These are phyloP conservation scores for Penicillium parvum DNA, from an alignment of 495 filamentous ascomycete genomes.

Conservation along the genomic window DNA sequence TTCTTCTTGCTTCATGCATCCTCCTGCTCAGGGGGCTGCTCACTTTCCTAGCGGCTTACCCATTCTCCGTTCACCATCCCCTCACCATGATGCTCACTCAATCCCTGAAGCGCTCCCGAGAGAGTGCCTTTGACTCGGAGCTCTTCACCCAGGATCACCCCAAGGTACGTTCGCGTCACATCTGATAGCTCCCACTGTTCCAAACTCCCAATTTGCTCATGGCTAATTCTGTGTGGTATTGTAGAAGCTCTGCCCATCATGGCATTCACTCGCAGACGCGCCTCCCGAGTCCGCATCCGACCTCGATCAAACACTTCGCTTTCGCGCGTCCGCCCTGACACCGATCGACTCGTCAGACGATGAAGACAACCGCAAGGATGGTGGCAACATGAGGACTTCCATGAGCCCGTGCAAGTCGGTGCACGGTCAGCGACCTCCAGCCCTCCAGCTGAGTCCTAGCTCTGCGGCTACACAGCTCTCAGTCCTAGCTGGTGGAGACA, in stretches of 20 bases:
- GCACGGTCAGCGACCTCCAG: neutral
- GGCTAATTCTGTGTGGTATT: neutral
- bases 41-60: too few species aligned
- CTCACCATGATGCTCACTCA: conserved; percentile 1
- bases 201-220: neutral
- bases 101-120: conserved; percentile 11
- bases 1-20: neutral
- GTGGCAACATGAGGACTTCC: neutral
- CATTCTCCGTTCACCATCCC: too few species aligned
- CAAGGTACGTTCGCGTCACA: conserved; percentile 8
- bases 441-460: conserved; percentile 9
- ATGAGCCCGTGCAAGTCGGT: neutral
- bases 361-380: conserved; percentile 20
- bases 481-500: conserved; percentile 17
- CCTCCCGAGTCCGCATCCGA: conserved; percentile 11
- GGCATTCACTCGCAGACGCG: conserved; percentile 6
- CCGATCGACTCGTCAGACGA: conserved; percentile 43
- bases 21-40: too few species aligned
- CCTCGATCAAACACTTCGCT: conserved; percentile 10
- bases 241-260: conserved; percentile 1
- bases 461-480: neutral
- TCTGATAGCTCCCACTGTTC: neutral
- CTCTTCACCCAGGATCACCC: neutral
- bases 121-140: conserved; percentile 2
- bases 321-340: conserved; percentile 31